Base-by-base conservation (phyloP, 1,139 yeast species). In the Lodderomyces margitis region DNA sequence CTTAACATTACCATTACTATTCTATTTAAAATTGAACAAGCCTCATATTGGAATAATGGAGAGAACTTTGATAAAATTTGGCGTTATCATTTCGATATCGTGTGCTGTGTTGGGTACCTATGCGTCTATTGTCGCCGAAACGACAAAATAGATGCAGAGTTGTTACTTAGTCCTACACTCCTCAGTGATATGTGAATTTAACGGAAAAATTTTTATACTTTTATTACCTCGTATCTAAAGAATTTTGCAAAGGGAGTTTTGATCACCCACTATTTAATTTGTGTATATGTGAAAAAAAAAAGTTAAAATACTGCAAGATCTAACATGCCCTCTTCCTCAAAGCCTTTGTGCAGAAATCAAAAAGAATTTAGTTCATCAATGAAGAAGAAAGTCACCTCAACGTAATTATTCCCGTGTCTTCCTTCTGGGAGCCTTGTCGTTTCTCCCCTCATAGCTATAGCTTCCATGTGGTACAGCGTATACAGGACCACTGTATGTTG, bases 1-100 rank as follows among this genome's bases (percentile, higher is more conserved):
- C 57, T 67, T 89, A 46, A 78, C 87, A 3, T 70, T 88, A 21
- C 97, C 97, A 3, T 67, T 86, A 12, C 55, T 78, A 34, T 89
- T 89, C 60, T 86, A 88, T 58, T 61, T 83, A 49, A 69, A 68
- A 43, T 68, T 86, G 32, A 83, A 82, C 55, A 58, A 62, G 11
- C 64, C 68, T 11, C 75, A 76, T 16, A 58, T 84, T 36, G 59
- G 74, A 4, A 45, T 49, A 2, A 43, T 54, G 28, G 78, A 77
- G 46, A 64, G 49, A 40, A 6, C 59, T 2, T 46, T 68, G 6
- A 72, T 85, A 43, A 62, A 70, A 47, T 14, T 59, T 11, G 77
- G 85, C 7, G 69, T 83, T 15, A 51, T 57, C 0, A 42, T 75
- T 3, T 75, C 85, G 37, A 47, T 72, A 1, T 35, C 68, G 0